A percentile compares a stretch with the other conserved stretches of the same genome.
These are phyloP conservation scores for Blumeriella jaapii DNA, from an alignment of 2,329 filamentous ascomycete species.

Conservation along the genomic window DNA sequence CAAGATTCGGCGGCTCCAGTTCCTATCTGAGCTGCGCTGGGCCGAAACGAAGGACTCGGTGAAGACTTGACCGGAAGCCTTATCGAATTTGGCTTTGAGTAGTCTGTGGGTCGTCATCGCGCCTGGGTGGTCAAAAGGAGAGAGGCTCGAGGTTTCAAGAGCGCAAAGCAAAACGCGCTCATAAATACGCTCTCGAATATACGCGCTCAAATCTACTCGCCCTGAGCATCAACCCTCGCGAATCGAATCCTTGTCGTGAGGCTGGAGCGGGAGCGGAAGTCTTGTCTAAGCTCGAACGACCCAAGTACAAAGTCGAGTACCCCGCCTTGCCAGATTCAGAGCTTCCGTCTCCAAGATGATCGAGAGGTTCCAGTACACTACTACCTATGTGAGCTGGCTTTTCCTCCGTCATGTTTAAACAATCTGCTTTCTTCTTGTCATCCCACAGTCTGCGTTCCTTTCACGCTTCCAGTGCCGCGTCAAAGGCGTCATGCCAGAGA, in stretches of 20 bases:
- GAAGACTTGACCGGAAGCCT: constrained; percentile 22
- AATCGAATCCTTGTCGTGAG: no score
- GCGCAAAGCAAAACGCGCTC: no score
- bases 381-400: constrained; percentile 10
- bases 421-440: constrained; percentile 29
- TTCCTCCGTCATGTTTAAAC: constrained; percentile 34
- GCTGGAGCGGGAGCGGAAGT: no score
- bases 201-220: no score
- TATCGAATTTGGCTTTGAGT: constrained; percentile 18
- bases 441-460: constrained; percentile 28
- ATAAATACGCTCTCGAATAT: no score
- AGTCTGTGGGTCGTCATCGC: neutral
- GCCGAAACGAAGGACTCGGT: constrained; percentile 17
- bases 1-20: constrained; percentile 13
- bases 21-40: constrained; percentile 9
- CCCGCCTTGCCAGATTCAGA: neutral
- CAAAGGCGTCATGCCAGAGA: constrained; percentile 26
- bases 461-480: constrained; percentile 22
- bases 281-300: neutral
- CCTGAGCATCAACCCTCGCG: no score
- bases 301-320: neutral
- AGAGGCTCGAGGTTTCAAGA: no score
- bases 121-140: no score
- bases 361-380: constrained; percentile 5
- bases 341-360: constrained; percentile 4